phyloP scores from a whole-genome alignment of 805 yeast genomes.

The Saturnispora ahearnii region DNA sequence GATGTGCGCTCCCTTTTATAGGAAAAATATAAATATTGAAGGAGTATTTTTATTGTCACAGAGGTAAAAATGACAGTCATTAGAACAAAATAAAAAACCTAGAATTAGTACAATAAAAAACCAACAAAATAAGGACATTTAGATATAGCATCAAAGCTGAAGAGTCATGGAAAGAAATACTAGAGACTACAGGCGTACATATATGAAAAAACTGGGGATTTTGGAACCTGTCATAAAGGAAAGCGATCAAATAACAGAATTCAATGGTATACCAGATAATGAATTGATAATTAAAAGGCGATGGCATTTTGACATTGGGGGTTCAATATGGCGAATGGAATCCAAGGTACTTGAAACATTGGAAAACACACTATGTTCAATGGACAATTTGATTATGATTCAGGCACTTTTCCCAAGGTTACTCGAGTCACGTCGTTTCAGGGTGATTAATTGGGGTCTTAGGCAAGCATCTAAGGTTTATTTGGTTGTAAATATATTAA shows the following conservation, averaged over 20 bases:
- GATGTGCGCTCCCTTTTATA: too few relatives aligned
- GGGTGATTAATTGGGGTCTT: conserved; percentile 13
- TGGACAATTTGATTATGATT: conserved; percentile 24
- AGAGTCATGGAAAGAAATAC: neutral
- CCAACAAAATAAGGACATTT: neutral
- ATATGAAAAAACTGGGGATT: neutral
- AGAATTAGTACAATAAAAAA: too few relatives aligned
- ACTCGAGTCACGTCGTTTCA: conserved; percentile 6
- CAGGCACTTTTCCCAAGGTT: conserved; percentile 21
- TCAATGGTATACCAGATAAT: neutral
- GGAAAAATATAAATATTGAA: too few relatives aligned
- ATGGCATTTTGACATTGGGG: neutral
- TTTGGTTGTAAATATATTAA: conserved; percentile 22
- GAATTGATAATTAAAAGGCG: neutral
- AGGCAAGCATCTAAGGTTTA: conserved; percentile 23
- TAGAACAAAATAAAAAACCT: too few relatives aligned
- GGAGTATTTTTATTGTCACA: too few relatives aligned
- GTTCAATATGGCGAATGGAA: neutral
- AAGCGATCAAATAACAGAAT: neutral
- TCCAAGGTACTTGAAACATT: conserved; percentile 13
- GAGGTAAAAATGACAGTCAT: too few relatives aligned
- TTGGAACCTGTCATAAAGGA: neutral
- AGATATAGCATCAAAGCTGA: neutral
- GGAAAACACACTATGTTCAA: conserved; percentile 19
- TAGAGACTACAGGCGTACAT: neutral